Percentiles rank a stretch among this genome's conserved stretches.
Conservation (phyloP, 2,329 filamentous ascomycete species). For the Fusarium proliferatum region DNA sequence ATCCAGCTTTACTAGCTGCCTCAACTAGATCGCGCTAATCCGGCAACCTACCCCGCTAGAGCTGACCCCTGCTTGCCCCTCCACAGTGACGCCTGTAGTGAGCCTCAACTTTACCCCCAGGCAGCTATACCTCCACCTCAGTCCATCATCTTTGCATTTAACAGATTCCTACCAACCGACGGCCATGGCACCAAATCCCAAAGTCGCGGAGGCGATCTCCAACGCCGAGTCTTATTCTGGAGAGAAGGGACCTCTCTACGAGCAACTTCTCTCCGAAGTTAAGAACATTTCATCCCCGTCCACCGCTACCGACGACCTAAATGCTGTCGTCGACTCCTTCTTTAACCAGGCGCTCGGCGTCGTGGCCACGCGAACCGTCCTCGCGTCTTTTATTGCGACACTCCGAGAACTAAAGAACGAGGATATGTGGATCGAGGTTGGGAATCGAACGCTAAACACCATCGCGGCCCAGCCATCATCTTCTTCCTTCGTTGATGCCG, state of each 20-base stretch:
- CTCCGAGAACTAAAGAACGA: conserved; percentile 71
- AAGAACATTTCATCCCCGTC: conserved; percentile 54
- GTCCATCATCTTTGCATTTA: conserved; percentile 4
- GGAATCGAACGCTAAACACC: conserved; percentile 75
- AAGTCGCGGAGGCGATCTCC: conserved; percentile 58
- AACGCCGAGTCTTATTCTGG: conserved; percentile 51
- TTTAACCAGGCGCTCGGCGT: conserved; percentile 78
- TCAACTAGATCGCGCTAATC: conserved; percentile 16
- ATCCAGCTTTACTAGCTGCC: not conserved
- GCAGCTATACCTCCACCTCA: conserved; percentile 32
- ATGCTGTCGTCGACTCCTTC: conserved; percentile 73
- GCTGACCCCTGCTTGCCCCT: conserved; percentile 41
- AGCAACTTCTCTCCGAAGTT: conserved; percentile 58
- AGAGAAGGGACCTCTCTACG: conserved; percentile 60
- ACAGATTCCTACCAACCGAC: not conserved
- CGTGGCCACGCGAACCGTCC: conserved; percentile 78
- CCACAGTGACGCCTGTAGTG: conserved; percentile 28
- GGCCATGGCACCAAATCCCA: conserved; percentile 53
- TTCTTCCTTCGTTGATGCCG: conserved; percentile 85
- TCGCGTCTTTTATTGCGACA: conserved; percentile 72
- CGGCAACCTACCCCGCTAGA: conserved; percentile 41
- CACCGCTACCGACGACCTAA: conserved; percentile 66
- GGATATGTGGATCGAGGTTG: conserved; percentile 79
- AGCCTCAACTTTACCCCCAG: conserved; percentile 34
- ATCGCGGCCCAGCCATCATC: conserved; percentile 71